Conservation (phyloP, 495 filamentous ascomycete genomes). For the Aspergillus panamensis region DNA sequence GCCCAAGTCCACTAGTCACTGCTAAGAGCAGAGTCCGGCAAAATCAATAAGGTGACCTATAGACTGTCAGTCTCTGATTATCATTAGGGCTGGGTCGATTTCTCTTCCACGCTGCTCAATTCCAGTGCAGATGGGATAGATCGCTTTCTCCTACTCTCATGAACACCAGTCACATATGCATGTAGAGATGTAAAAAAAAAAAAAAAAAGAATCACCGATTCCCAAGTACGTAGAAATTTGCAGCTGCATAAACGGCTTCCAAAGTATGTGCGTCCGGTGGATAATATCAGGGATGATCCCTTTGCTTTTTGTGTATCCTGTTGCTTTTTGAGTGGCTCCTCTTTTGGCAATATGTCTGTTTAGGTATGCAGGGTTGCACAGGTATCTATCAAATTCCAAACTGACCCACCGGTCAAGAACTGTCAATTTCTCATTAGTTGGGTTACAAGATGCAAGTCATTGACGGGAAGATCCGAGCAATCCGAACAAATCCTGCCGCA, state of each 20-base stretch:
- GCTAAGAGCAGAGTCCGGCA: not conserved
- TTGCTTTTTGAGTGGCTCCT: constrained; percentile 7
- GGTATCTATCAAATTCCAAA: constrained; percentile 17
- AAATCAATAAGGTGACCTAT: constrained; percentile 13
- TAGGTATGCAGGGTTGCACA: constrained; percentile 13
- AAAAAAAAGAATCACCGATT: constrained; percentile 4
- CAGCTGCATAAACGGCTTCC: constrained; percentile 24
- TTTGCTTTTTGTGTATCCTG: constrained; percentile 10
- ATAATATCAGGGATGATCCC: not conserved
- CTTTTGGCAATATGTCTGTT: constrained; percentile 5
- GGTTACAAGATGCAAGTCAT: constrained; percentile 24
- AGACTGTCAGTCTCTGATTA: constrained; percentile 7
- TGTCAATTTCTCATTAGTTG: constrained; percentile 7
- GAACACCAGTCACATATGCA: constrained; percentile 23
- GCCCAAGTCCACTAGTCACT: constrained; percentile 4
- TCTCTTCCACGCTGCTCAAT: not conserved
- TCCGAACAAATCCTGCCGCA: constrained; percentile 10
- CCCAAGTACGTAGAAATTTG: constrained; percentile 15
- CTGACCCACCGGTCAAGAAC: constrained; percentile 3
- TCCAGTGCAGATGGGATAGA: constrained; percentile 10
- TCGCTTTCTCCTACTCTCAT: constrained; percentile 6
- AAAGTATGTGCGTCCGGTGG: constrained; percentile 6
- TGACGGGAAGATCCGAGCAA: constrained; percentile 26
- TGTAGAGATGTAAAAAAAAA: not conserved
- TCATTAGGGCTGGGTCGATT: not conserved